Evolutionary conservation across 495 filamentous ascomycete genomes (phyloP), one percentile per base, ranked within the genome.

Genomic region (Umbilicaria muhlenbergii): DNA sequence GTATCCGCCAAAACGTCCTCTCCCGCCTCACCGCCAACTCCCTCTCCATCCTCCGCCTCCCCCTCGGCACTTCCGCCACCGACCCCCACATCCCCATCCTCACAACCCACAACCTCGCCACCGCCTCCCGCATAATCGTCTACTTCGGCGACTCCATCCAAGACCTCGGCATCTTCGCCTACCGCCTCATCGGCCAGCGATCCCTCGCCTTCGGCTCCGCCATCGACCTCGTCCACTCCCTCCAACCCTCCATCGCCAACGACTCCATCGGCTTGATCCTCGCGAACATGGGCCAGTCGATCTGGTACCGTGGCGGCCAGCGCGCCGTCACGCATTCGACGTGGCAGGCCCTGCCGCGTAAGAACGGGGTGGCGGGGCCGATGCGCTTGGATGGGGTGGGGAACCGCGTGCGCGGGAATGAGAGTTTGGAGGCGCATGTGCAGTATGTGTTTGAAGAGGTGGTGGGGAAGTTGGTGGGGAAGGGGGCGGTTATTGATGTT

Each of bases 161-260:
- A 52, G 78, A 89, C 41, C 65, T 91, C 3, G 85, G 83, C 3
- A 64, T 88, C 40, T 74, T 84, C 50, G 71, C 84, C 5, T 80
- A 17, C 52, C 79, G 85, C 12, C 63, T 71, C 6, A 55, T 80
- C 15, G 68, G 74, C 43, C 47, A 54, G 0, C 71, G 73, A 3
- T 74, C 81, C 36, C 67, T 92, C 51, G 64, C 77, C 51, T 63
- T 65, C 5, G 86, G 83, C 18, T 82, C 79, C 3, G 68, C 73
- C 21, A 56, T 88, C 31, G 59, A 69, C 28, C 63, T 89, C 50
- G 68, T 78, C 24, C 62, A 70, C 36, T 69, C 57, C 18, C 59
- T 82, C 11, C 60, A 68, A 21, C 39, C 46, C 33, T 31, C 16
- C 17, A 62, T 63, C 0, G 28, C 54, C 2, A 18, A 34, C 35